A percentile compares a stretch with the other conserved stretches of the same genome.
These are phyloP conservation scores for Mallotus repandus DNA, from an alignment of 441 rosid species.

Conservation along the genomic window DNA sequence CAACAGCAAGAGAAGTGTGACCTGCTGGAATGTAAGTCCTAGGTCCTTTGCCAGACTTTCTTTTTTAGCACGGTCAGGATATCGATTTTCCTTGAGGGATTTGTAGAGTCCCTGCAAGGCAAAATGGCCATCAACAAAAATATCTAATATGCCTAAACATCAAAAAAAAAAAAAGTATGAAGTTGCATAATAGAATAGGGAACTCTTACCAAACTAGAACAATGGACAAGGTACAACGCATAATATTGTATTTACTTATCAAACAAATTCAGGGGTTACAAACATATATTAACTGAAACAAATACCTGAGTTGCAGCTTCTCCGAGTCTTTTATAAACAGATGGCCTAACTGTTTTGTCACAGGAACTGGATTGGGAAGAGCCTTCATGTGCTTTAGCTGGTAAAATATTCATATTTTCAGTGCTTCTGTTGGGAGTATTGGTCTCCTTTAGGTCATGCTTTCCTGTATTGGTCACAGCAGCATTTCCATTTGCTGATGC, in stretches of 20 bases:
- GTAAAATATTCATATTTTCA: slow-evolving; percentile 23
- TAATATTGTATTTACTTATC: not conserved
- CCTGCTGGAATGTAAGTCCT: slow-evolving; percentile 65
- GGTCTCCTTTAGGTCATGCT: slow-evolving; percentile 27
- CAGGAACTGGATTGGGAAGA: slow-evolving; percentile 35
- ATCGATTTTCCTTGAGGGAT: slow-evolving; percentile 61
- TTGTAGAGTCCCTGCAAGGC: slow-evolving; percentile 56
- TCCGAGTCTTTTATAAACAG: slow-evolving; percentile 49
- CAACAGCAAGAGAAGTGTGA: slow-evolving; percentile 22
- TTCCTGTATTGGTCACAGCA: slow-evolving; percentile 14
- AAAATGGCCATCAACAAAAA: slow-evolving; percentile 16
- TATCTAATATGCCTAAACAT: not conserved
- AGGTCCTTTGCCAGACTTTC: slow-evolving; percentile 71
- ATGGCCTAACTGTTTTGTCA: slow-evolving; percentile 36
- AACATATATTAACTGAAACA: not conserved
- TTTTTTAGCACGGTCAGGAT: slow-evolving; percentile 61
- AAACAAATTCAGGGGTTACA: slow-evolving; percentile 9
- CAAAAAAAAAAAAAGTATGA: not conserved
- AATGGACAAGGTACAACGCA: not conserved
- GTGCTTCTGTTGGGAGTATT: slow-evolving; percentile 26
- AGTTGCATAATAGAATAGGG: not conserved
- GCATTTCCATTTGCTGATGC: slow-evolving; percentile 39
- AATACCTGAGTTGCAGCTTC: slow-evolving; percentile 68
- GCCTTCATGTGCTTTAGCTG: slow-evolving; percentile 28
- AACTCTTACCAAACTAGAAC: slow-evolving; percentile 1